phyloP scores from a whole-genome alignment of 2,329 filamentous ascomycete genomes.

The Stagonosporopsis tanaceti region DNA sequence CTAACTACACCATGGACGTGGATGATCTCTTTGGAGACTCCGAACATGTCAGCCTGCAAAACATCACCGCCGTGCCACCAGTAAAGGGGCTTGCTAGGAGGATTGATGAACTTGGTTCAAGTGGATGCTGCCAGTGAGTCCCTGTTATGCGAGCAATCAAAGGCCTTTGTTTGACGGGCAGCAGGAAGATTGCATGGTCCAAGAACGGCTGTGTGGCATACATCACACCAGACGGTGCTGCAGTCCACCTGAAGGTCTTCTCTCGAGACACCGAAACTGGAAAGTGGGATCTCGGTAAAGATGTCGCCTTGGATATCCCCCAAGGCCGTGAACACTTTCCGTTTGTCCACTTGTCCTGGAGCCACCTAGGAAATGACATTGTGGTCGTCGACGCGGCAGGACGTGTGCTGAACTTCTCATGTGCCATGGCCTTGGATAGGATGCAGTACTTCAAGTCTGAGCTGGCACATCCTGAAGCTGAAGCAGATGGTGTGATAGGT shows the following conservation, averaged over 20 bases:
- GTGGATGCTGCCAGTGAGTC: conserved; percentile 83
- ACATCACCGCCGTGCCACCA: conserved; percentile 62
- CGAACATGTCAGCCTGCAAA: conserved; percentile 66
- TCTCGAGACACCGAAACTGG: conserved; percentile 73
- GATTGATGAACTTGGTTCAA: conserved; percentile 76
- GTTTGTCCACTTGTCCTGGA: conserved; percentile 85
- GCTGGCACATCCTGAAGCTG: conserved; percentile 73
- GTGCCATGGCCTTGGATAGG: conserved; percentile 76
- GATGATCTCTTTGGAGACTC: conserved; percentile 59
- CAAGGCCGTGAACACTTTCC: conserved; percentile 69
- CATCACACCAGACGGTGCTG: conserved; percentile 74
- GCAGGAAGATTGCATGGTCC: conserved; percentile 85
- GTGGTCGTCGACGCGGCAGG: conserved; percentile 84
- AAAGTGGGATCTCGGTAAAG: conserved; percentile 77
- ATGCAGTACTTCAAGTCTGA: conserved; percentile 69
- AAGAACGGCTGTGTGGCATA: conserved; percentile 85
- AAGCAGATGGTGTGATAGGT: conserved; percentile 80
- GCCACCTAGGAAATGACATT: conserved; percentile 77
- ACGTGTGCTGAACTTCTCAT: conserved; percentile 76
- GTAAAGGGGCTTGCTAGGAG: conserved; percentile 75
- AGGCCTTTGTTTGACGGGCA: conserved; percentile 2
- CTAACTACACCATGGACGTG: conserved; percentile 49
- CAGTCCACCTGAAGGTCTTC: conserved; percentile 76
- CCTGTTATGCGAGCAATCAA: background rate
- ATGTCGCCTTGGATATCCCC: conserved; percentile 70